Conservation (phyloP, 495 filamentous ascomycete genomes). For the Penicillium samsonianum region DNA sequence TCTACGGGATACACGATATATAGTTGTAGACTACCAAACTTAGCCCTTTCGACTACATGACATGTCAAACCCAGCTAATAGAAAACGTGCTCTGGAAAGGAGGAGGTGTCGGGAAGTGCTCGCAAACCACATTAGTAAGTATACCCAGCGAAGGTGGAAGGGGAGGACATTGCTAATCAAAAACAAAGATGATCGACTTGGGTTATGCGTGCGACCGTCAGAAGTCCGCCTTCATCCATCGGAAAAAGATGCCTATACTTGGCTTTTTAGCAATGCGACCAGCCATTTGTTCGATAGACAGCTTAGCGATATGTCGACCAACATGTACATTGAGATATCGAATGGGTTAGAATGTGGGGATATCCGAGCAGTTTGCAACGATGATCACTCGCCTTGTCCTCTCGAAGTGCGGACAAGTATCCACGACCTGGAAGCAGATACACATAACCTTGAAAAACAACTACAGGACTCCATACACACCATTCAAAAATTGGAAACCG, state of each 20-base stretch:
- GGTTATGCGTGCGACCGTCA: slow-evolving; percentile 1
- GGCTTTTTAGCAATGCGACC: not conserved
- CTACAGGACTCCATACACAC: slow-evolving; percentile 1
- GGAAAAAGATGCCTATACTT: slow-evolving; percentile 5
- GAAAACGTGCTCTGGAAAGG: slow-evolving; percentile 2
- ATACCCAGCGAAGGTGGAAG: not conserved
- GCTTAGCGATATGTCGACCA: slow-evolving; percentile 9
- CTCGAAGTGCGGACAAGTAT: not conserved
- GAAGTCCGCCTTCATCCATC: slow-evolving; percentile 7
- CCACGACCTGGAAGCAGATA: not conserved
- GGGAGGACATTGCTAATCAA: not conserved
- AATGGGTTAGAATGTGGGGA: not conserved
- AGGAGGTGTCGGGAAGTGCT: not conserved
- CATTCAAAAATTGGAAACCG: slow-evolving; percentile 4
- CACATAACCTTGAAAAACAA: not conserved
- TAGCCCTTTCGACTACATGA: not conserved
- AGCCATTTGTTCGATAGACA: slow-evolving; percentile 1
- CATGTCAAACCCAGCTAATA: slow-evolving; percentile 3
- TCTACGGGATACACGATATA: not conserved
- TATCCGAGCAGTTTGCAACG: not conserved
- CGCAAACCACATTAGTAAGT: slow-evolving; percentile 2
- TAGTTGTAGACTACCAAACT: not conserved
- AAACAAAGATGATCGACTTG: slow-evolving; percentile 2
- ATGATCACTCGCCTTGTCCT: not conserved
- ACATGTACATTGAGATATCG: slow-evolving; percentile 10